Evolutionary conservation across 2,329 filamentous ascomycete species (phyloP), one percentile per base, ranked within the genome.

Genomic region (Penicillium sp.): DNA sequence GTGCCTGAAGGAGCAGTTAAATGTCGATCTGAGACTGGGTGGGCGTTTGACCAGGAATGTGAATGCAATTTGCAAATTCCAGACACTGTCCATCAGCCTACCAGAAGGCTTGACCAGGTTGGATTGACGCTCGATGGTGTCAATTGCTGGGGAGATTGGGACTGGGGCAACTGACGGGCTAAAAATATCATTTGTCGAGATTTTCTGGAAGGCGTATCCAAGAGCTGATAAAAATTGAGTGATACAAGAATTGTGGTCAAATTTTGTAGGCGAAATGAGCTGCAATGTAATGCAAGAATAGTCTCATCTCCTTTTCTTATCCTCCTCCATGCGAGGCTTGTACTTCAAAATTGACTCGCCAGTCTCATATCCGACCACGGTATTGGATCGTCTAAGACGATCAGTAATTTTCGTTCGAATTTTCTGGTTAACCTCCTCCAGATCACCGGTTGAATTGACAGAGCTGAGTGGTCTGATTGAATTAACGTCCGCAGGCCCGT

Each of bases 381-480:
- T 50, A n/a, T 42, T 45, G 1, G 47, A 50, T 6, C 47, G 45
- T 35, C 46, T 31, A 9, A 81, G 80, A 26, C 84, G 66, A 59
- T 86, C 80, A 52, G 74, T 72, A 20, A 39, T 32, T 81, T 95
- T 92, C 6, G 85, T 86, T 37, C 84, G 74, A 50, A 95, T 87
- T 70, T 84, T 87, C 64, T 78, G 76, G 57, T 78, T 86, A 2
- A 93, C 85, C 65, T 92, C 82, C 39, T 89, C 82, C 46, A 94
- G 77, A 6, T 82, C 80, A 32, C 77, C 82, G 30, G 79, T 75
- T 2, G 76, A 77, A 54, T 85, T 69, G 34, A 78, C 56, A 6
- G 70, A 73, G 50, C 73, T 92, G 52, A 92, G 85, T 2, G 72
- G 76, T 53, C 79, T 79, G 44, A 89, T 64, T 1, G 76, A 74